Percentiles rank a stretch among this genome's conserved stretches.
phyloP scores from a whole-genome alignment of 306 rosid species.

The Prunus padus region DNA sequence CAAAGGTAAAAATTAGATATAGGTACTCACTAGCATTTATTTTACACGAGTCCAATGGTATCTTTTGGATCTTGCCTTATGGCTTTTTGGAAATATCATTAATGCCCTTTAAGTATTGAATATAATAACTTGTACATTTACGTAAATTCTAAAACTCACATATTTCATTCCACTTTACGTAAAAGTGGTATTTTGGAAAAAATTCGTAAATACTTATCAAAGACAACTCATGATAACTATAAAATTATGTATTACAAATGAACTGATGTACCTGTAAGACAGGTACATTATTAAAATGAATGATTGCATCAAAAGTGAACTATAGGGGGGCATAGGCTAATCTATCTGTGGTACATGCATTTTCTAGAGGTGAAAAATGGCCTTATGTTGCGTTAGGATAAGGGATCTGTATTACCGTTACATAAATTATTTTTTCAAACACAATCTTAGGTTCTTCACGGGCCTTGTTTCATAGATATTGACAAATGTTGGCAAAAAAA shows the following conservation, averaged over 20 bases:
- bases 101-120: too few species aligned
- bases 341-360: neutral
- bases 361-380: neutral
- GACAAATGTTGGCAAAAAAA: neutral
- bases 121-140: neutral
- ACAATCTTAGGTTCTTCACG: neutral
- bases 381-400: neutral
- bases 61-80: neutral
- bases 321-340: neutral
- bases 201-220: too few species aligned
- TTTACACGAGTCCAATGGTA: neutral
- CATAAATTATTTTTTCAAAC: too few species aligned
- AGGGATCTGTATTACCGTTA: neutral
- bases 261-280: neutral
- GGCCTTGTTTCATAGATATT: neutral
- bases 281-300: neutral
- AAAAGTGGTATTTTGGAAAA: too few species aligned
- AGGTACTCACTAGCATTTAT: neutral
- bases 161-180: neutral
- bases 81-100: neutral
- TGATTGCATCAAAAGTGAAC: too few species aligned
- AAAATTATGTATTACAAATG: neutral
- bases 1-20: neutral
- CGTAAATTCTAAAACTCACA: too few species aligned
- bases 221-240: neutral